Conservation (phyloP, 148 eudicot genomes). For the Fagopyrum esculentum region DNA sequence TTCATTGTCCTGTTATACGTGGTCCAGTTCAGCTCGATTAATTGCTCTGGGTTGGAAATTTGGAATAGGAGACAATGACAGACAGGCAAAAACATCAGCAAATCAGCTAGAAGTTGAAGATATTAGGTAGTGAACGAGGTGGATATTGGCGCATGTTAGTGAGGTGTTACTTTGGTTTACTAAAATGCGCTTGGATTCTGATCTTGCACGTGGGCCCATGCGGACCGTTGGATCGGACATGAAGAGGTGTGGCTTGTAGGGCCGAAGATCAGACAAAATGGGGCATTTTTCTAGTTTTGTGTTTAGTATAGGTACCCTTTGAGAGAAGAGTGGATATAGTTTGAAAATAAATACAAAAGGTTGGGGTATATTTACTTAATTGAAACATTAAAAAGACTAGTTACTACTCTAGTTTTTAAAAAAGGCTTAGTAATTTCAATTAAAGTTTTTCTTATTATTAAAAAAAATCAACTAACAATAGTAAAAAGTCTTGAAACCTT, state of each 20-base stretch:
- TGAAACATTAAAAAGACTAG: too few relatives aligned
- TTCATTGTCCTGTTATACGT: not conserved
- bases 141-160: not conserved
- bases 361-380: too few relatives aligned
- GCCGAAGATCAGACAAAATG: not conserved
- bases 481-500: too few relatives aligned
- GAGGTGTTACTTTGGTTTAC: not conserved
- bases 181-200: not conserved
- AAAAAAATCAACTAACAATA: too few relatives aligned
- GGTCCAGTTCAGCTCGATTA: slow-evolving; percentile 9
- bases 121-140: not conserved
- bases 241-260: slow-evolving; percentile 1
- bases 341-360: too few relatives aligned
- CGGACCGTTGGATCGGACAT: not conserved
- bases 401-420: too few relatives aligned
- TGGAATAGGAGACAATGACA: slow-evolving; percentile 10
- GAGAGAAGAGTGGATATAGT: too few relatives aligned
- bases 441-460: too few relatives aligned
- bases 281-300: too few relatives aligned
- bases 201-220: not conserved
- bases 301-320: too few relatives aligned
- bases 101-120: not conserved
- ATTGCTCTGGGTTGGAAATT: slow-evolving; percentile 10
- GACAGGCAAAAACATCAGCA: not conserved
- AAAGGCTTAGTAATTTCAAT: too few relatives aligned